Evolutionary conservation across 805 yeast species (phyloP).

Genomic region (Metschnikowia corniflorae): DNA sequence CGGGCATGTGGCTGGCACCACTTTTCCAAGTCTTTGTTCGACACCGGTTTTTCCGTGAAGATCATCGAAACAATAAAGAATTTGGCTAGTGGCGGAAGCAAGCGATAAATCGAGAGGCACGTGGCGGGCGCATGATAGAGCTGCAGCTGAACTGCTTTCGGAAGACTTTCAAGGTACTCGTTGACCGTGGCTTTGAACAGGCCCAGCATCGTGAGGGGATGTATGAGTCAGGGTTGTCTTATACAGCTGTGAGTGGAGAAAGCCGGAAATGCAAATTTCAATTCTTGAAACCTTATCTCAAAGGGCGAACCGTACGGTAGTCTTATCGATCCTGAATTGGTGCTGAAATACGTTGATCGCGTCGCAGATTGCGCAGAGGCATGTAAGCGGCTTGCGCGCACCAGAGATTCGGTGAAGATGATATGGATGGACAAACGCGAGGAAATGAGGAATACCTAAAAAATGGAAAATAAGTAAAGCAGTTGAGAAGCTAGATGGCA

Average conservation of each 20-base stretch:
- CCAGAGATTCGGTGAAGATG: too few relatives aligned
- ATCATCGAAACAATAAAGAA: conserved; percentile 84
- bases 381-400: not conserved
- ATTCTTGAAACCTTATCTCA: too few relatives aligned
- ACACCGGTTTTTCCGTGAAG: conserved; percentile 71
- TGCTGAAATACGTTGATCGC: too few relatives aligned
- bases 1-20: conserved; percentile 68
- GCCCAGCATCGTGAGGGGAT: not conserved
- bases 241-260: too few relatives aligned
- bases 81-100: conserved; percentile 86
- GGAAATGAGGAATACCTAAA: too few relatives aligned
- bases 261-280: not conserved
- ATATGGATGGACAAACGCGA: too few relatives aligned
- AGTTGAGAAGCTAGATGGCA: too few relatives aligned
- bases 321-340: too few relatives aligned
- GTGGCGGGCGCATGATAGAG: conserved; percentile 86
- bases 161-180: conserved; percentile 85
- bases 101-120: conserved; percentile 86
- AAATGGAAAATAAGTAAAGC: too few relatives aligned
- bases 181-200: conserved; percentile 70
- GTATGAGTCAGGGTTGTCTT: not conserved
- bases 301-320: not conserved
- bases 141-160: conserved; percentile 78
- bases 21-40: conserved; percentile 61
- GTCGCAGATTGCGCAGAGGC: too few relatives aligned